phyloP scores from a whole-genome alignment of 768 basidiomycete genomes.

The Boletus sensibilis region DNA sequence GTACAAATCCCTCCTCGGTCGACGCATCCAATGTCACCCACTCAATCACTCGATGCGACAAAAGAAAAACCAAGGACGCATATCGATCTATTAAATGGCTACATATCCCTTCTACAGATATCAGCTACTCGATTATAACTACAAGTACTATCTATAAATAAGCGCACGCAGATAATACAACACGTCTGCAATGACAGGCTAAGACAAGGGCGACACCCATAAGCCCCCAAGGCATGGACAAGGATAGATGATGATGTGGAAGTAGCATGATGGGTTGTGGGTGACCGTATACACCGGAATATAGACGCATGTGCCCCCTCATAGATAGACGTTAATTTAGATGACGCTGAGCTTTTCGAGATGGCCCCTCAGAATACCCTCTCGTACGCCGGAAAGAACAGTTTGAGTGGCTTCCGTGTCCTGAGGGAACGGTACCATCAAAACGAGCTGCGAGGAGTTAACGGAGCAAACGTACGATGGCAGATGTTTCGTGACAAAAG shows the following conservation, averaged over 20 bases:
- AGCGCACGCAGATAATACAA: neutral
- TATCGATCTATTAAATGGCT: neutral
- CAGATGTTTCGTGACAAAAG: conserved; percentile 69
- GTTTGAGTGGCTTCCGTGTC: conserved; percentile 40
- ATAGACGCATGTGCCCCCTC: neutral
- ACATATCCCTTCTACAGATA: neutral
- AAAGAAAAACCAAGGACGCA: neutral
- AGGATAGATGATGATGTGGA: neutral
- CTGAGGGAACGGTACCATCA: conserved; percentile 16
- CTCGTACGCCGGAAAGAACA: conserved; percentile 42
- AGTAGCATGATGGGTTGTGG: neutral
- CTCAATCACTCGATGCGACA: too few relatives aligned
- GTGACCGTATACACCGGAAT: neutral
- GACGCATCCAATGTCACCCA: too few relatives aligned
- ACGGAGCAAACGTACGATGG: conserved; percentile 48
- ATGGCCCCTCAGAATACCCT: conserved; percentile 37
- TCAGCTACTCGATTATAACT: neutral
- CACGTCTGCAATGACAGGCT: too few relatives aligned
- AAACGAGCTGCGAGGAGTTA: neutral
- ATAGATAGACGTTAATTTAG: conserved; percentile 12
- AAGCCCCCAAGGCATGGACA: neutral
- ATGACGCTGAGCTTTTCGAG: conserved; percentile 33
- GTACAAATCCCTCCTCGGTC: too few relatives aligned
- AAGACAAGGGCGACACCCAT: too few relatives aligned
- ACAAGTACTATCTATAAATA: neutral